These are phyloP conservation scores for Didymellaceae sp. DNA, from an alignment of 2,329 filamentous ascomycete species.

Conservation along the genomic window DNA sequence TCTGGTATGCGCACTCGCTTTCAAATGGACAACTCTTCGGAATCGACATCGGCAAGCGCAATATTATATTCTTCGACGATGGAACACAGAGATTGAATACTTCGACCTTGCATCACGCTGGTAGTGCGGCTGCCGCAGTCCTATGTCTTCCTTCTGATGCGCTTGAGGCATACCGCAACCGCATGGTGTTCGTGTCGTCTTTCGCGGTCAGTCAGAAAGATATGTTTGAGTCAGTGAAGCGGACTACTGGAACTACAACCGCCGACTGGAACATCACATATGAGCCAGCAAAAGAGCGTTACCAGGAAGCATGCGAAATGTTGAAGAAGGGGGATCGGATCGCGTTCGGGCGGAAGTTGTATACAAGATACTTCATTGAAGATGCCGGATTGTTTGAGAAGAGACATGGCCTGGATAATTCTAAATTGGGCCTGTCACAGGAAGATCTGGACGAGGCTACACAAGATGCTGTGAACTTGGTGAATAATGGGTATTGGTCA, in stretches of 20 bases:
- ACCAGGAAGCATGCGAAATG: slow-evolving; percentile 54
- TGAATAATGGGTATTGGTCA: not conserved
- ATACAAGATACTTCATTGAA: slow-evolving; percentile 62
- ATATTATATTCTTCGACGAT: slow-evolving; percentile 35
- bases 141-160: slow-evolving; percentile 40
- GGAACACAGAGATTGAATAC: slow-evolving; percentile 43
- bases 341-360: slow-evolving; percentile 55
- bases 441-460: slow-evolving; percentile 67
- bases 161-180: slow-evolving; percentile 35
- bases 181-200: slow-evolving; percentile 45
- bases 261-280: slow-evolving; percentile 48
- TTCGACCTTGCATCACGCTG: slow-evolving; percentile 40
- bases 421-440: slow-evolving; percentile 61
- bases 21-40: slow-evolving; percentile 37
- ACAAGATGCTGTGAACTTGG: slow-evolving; percentile 31
- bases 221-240: slow-evolving; percentile 45
- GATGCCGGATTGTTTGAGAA: slow-evolving; percentile 41
- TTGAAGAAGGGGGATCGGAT: slow-evolving; percentile 53
- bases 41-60: slow-evolving; percentile 44
- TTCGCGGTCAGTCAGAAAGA: slow-evolving; percentile 47
- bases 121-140: slow-evolving; percentile 40
- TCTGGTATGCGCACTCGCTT: slow-evolving; percentile 50
- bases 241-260: slow-evolving; percentile 43
- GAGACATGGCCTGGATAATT: slow-evolving; percentile 55
- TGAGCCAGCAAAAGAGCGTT: slow-evolving; percentile 57